Base-by-base conservation (phyloP, 177 flowering plant species). In the Vitis hybrid region DNA sequence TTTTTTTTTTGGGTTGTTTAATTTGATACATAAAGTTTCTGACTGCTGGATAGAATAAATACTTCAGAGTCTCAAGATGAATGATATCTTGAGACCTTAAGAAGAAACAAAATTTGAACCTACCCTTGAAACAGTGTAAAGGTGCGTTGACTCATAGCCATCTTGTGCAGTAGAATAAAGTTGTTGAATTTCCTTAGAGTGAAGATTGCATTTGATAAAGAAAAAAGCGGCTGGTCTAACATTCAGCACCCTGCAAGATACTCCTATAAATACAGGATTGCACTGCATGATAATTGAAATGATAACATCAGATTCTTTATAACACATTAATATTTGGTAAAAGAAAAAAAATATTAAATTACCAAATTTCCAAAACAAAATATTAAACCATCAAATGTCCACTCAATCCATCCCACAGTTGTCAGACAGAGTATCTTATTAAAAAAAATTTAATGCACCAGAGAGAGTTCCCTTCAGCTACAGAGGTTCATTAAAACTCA, bases 201-300 rank as follows among this genome's bases (percentile, higher is more conserved):
- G 75, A 56, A 93, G 94, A 73, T 70, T 77, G 81, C 98, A 96
- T 75, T 82, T 87, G 40, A 96, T 81, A 77, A 78, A 91, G 89
- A 96, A 96, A 80, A 96, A 92, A 52, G 92, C 92, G 18, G 99
- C 73, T 17, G 98, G 98, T 68, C 97, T 86, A 21, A 93, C 94
- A 79, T 96, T 96, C 79, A 92, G 61, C 76, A 67, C 88, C 74
- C 98, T 86, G 9, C 83, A 88, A 15, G 97, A 91, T 70, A 93
- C 74, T 60, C 99, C 98, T 70, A 93, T 92, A 64, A 93, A 85
- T 69, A 87, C 68, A 17, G 93, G 97, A 69, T 60, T 65, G 57
- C 81, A 52, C 98, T 93, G 94, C 74, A 83, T 15, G 64, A 69
- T 1, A 59, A 64, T 27, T 64, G 69, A 56, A 19, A 57, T 50